Evolutionary conservation across 2,329 filamentous ascomycete species (phyloP), one percentile per base, ranked within the genome.

Genomic region (Stemphylium beticola): DNA sequence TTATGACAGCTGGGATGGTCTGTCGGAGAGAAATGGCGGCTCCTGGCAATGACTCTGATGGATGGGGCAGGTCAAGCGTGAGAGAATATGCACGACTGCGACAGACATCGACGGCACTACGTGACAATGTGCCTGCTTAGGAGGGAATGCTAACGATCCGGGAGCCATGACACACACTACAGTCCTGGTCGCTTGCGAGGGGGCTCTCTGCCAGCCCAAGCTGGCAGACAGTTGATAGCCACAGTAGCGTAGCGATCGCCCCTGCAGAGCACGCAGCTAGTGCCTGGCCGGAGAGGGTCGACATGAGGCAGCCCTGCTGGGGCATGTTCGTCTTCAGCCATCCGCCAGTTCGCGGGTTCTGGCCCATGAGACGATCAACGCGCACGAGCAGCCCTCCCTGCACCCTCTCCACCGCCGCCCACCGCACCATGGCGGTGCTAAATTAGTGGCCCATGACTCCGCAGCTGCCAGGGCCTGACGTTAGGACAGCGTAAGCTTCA

Each of bases 301-400:
- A 58, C 52, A 52, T 61, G 59, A 67, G 62, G 66, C 66, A 65
- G 67, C 61, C 61, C 60, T 69, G 67, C 60, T 69, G 65, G 58
- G 18, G 61, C 57, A 66, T 60, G 62, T 62, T 64, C 62, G 62
- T 66, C 64, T 58, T 64, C 61, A 66, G 66, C 61, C 62, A 53
- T 60, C 51, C 64, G 62, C 60, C 61, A 57, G 66, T 62, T 61
- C 61, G 49, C 61, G 58, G 59, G 64, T 70, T 71, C 68, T 73
- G 67, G 69, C 67, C 71, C 69, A 66, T 72, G 69, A 72, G 69
- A 68, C 68, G 71, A 74, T 74, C 69, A 63, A 61, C 67, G 67
- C 60, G 39, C 54, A 55, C 64, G 50, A 48, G 33, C 58, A 46
- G 33, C 33, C 33, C 33, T 36, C 42, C 36, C 44, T 46, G 43